These are phyloP conservation scores for Fusarium tjaetaba DNA, from an alignment of 2,329 filamentous ascomycete genomes.

Conservation along the genomic window DNA sequence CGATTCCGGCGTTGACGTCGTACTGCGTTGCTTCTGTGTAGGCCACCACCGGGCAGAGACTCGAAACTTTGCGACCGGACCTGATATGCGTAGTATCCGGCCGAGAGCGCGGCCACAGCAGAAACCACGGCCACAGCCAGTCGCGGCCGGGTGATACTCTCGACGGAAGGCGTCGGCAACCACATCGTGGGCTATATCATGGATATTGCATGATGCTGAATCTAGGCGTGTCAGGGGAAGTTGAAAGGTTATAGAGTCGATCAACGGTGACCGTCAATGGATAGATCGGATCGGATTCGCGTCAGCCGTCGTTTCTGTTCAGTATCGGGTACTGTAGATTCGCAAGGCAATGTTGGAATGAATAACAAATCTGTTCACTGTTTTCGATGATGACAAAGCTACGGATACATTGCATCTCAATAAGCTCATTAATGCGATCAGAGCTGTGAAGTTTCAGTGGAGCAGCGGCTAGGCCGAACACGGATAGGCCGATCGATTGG, in stretches of 20 bases:
- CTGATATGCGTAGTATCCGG: constrained; percentile 68
- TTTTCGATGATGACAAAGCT: constrained; percentile 37
- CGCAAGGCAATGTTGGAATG: background rate
- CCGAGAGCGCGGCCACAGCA: constrained; percentile 64
- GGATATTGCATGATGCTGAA: constrained; percentile 47
- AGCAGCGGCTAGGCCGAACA: constrained; percentile 1
- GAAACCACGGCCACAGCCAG: constrained; percentile 66
- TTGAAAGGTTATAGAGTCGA: background rate
- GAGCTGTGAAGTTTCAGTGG: constrained; percentile 27
- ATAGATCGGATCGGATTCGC: background rate
- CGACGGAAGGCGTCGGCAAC: constrained; percentile 60
- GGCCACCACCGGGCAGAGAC: constrained; percentile 45
- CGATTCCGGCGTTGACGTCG: constrained; percentile 59
- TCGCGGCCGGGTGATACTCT: constrained; percentile 64
- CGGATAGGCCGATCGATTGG: background rate
- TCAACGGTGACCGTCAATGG: background rate
- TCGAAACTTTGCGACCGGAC: constrained; percentile 42
- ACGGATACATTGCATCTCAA: background rate
- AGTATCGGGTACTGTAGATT: background rate
- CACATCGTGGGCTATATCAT: constrained; percentile 55
- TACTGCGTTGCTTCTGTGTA: constrained; percentile 75
- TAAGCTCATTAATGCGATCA: constrained; percentile 15
- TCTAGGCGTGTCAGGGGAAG: constrained; percentile 15
- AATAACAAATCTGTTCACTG: constrained; percentile 11
- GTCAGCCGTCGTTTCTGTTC: background rate